Base-by-base conservation (phyloP, 805 yeast species). In the Ascoidea asiatica region DNA sequence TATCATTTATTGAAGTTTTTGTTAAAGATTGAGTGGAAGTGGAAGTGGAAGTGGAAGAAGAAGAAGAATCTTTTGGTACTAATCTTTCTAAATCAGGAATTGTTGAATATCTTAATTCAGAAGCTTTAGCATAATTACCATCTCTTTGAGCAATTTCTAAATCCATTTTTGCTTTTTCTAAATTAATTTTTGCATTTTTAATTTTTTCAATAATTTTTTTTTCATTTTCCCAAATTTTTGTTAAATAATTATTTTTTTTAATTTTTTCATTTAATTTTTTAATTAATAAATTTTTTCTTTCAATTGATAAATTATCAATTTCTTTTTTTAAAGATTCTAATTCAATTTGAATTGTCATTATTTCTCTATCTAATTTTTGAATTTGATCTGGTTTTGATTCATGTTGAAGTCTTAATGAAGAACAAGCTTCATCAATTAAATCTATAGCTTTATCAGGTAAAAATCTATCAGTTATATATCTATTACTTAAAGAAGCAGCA, bases 361-460 rank as follows among this genome's bases (percentile, higher is more conserved):
- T 79, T 22, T 80, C 72, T 49, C 97, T 75, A 59, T 90, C 97
- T 47, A 90, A 69, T 41, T 80, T 84, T 55, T 88, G 90, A 44
- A 92, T 84, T 1, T 89, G 86, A 57, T 90, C 98, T 0, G 98
- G 98, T 59, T 88, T 89, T 1, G 96, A 87, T 64, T 90, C 98
- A 59, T 92, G 97, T 62, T 90, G 98, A 47, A 90, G 67, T 51
- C 98, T 70, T 47, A 90, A 69, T 0, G 95, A 95, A 3, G 97
- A 92, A 65, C 97, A 89, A 0, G 97, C 97, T 59, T 90, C 98
- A 63, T 90, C 98, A 1, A 90, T 92, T 52, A 90, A 72, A 62
- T 90, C 98, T 52, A 90, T 90, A 19, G 97, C 97, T 66, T 90
- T 90, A 58, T 90, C 98, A 1, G 98, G 98, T 37, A 90, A 66